These are phyloP conservation scores for Leccinum fibrillosum DNA, from an alignment of 768 basidiomycete species.

Conservation along the genomic window DNA sequence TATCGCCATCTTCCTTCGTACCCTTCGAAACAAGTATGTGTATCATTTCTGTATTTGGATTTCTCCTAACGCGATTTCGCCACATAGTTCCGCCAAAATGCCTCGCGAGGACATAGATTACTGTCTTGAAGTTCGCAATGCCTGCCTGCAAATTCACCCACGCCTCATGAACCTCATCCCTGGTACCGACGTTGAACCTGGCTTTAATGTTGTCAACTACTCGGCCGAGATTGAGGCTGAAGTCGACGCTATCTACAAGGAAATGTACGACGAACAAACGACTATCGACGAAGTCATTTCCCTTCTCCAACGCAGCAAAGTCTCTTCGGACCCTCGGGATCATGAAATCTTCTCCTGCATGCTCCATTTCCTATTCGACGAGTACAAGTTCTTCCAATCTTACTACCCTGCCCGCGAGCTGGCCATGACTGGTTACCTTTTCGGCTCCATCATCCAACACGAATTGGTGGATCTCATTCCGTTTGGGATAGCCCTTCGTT, in stretches of 20 bases:
- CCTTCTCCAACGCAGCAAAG: slow-evolving; percentile 83
- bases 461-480: slow-evolving; percentile 92
- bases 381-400: slow-evolving; percentile 98
- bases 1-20: slow-evolving; percentile 88
- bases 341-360: slow-evolving; percentile 99
- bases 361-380: slow-evolving; percentile 99
- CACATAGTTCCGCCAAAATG: slow-evolving; percentile 67
- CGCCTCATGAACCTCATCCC: slow-evolving; percentile 93
- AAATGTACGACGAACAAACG: slow-evolving; percentile 96
- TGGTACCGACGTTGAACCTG: slow-evolving; percentile 83
- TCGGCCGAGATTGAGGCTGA: slow-evolving; percentile 86
- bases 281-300: slow-evolving; percentile 92
- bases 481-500: slow-evolving; percentile 94
- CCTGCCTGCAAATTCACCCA: slow-evolving; percentile 92
- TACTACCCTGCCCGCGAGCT: slow-evolving; percentile 93
- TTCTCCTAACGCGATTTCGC: neutral
- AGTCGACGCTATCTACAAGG: slow-evolving; percentile 93
- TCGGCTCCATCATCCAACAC: slow-evolving; percentile 93
- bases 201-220: slow-evolving; percentile 86
- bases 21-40: slow-evolving; percentile 78
- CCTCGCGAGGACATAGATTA: slow-evolving; percentile 76
- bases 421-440: slow-evolving; percentile 92
- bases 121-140: slow-evolving; percentile 88
- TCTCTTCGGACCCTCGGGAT: slow-evolving; percentile 76
- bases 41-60: neutral